phyloP scores from a whole-genome alignment of 2,329 filamentous ascomycete species.

The Calonectria pseudoturangicola region DNA sequence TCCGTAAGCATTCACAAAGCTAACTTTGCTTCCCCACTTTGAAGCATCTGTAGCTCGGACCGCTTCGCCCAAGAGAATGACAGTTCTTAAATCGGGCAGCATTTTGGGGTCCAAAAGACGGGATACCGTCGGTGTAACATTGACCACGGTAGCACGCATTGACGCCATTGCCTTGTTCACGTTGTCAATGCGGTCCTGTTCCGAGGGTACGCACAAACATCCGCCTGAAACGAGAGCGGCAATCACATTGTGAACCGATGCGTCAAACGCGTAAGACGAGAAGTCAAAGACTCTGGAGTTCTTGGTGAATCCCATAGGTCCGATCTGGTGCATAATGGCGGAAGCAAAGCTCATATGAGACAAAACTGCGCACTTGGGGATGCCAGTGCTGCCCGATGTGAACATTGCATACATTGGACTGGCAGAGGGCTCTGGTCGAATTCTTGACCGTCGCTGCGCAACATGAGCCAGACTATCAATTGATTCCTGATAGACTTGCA shows the following conservation, averaged over 20 bases:
- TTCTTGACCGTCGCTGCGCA: rapidly evolving
- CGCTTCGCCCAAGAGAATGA: slow-evolving; percentile 39
- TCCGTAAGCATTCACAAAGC: slow-evolving; percentile 35
- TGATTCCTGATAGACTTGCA: not conserved
- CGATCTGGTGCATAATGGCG: slow-evolving; percentile 45
- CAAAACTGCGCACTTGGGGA: slow-evolving; percentile 50
- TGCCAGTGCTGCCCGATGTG: slow-evolving; percentile 53
- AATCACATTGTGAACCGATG: slow-evolving; percentile 36
- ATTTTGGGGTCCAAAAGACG: slow-evolving; percentile 24
- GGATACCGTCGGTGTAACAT: slow-evolving; percentile 39
- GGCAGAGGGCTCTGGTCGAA: not conserved
- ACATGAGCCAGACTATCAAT: not conserved
- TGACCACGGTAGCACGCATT: slow-evolving; percentile 3
- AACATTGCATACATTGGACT: slow-evolving; percentile 44
- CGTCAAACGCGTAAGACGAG: not conserved
- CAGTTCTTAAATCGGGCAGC: slow-evolving; percentile 28
- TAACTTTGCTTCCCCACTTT: slow-evolving; percentile 10
- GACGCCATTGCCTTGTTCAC: not conserved
- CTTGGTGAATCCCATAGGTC: not conserved
- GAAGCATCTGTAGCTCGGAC: slow-evolving; percentile 18
- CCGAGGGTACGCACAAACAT: slow-evolving; percentile 37
- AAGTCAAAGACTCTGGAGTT: slow-evolving; percentile 45
- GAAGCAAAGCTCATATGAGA: slow-evolving; percentile 17
- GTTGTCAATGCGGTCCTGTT: slow-evolving; percentile 28
- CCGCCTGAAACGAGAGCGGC: slow-evolving; percentile 64